Evolutionary conservation across 208 protist species (phyloP).

Genomic region (Leishmania guyanensis): DNA sequence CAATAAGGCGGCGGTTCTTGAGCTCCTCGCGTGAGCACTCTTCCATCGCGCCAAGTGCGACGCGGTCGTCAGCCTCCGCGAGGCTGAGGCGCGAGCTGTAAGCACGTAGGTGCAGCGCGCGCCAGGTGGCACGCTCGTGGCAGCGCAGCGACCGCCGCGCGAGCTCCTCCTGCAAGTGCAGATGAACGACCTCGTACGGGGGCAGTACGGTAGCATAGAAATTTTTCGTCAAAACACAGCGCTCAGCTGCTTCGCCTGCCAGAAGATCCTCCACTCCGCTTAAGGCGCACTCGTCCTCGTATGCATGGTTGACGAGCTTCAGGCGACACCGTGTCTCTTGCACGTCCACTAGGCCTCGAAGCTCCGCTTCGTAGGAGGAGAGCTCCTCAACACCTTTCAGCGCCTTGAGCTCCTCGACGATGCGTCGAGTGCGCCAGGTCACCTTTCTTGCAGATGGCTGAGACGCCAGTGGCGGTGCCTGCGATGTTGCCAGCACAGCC

Average conservation of each 20-base stretch:
- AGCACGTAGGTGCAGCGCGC: background rate
- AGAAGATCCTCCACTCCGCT: conserved; percentile 41
- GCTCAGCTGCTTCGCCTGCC: conserved; percentile 35
- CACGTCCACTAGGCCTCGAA: conserved; percentile 47
- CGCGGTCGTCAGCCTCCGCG: conserved; percentile 14
- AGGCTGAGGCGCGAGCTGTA: conserved; percentile 2
- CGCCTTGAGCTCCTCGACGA: conserved; percentile 58
- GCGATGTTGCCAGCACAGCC: conserved; percentile 4
- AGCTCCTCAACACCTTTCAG: conserved; percentile 35
- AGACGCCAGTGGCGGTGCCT: conserved; percentile 22
- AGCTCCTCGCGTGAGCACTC: conserved; percentile 32
- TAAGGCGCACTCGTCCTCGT: conserved; percentile 47
- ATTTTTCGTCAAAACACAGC: conserved; percentile 11
- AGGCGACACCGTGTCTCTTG: conserved; percentile 57
- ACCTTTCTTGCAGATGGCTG: conserved; percentile 23
- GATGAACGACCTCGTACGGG: conserved; percentile 14
- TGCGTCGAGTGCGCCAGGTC: conserved; percentile 59
- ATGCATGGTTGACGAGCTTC: conserved; percentile 44
- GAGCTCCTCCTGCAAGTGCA: conserved; percentile 34
- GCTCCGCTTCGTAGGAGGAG: conserved; percentile 43
- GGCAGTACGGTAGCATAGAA: background rate
- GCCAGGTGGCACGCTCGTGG: conserved; percentile 3
- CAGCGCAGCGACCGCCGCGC: conserved; percentile 22
- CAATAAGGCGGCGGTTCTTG: conserved; percentile 44
- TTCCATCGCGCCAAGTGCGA: conserved; percentile 15